A percentile compares a stretch with the other conserved stretches of the same genome.
phyloP scores from a whole-genome alignment of 2,329 filamentous ascomycete species.

The Paecilomyces sp. region DNA sequence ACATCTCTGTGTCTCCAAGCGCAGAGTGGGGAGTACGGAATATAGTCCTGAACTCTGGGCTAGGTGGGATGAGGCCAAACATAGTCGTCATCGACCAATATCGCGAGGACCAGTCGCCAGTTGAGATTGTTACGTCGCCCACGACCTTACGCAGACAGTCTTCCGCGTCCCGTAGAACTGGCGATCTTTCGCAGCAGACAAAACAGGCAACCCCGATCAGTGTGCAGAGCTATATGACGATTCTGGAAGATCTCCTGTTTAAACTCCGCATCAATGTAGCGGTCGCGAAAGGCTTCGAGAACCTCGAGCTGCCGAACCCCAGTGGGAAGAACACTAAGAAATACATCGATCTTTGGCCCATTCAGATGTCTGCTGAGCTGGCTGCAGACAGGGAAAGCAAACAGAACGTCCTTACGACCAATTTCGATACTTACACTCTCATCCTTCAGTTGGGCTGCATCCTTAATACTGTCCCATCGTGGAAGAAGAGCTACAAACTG shows the following conservation, averaged over 20 bases:
- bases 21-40: constrained; percentile 83
- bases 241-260: constrained; percentile 73
- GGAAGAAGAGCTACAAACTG: constrained; percentile 65
- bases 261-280: constrained; percentile 77
- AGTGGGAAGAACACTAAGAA: constrained; percentile 58
- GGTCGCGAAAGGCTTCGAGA: constrained; percentile 72
- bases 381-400: constrained; percentile 57
- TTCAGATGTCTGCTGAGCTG: constrained; percentile 86
- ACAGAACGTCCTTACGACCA: constrained; percentile 67
- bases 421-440: constrained; percentile 86
- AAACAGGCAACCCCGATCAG: constrained; percentile 62
- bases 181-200: constrained; percentile 51
- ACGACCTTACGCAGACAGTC: constrained; percentile 17
- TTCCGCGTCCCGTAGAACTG: constrained; percentile 7
- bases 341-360: constrained; percentile 84
- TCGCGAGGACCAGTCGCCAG: constrained; percentile 51
- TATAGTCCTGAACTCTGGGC: constrained; percentile 69
- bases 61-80: constrained; percentile 84
- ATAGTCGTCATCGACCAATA: constrained; percentile 77
- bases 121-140: constrained; percentile 49
- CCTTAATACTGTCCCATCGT: constrained; percentile 70
- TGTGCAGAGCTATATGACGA: constrained; percentile 68
- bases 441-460: constrained; percentile 84
- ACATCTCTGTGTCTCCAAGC: constrained; percentile 73
- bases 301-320: constrained; percentile 62